These are phyloP conservation scores for Scedosporium apiospermum DNA, from an alignment of 2,329 filamentous ascomycete species.

Conservation along the genomic window DNA sequence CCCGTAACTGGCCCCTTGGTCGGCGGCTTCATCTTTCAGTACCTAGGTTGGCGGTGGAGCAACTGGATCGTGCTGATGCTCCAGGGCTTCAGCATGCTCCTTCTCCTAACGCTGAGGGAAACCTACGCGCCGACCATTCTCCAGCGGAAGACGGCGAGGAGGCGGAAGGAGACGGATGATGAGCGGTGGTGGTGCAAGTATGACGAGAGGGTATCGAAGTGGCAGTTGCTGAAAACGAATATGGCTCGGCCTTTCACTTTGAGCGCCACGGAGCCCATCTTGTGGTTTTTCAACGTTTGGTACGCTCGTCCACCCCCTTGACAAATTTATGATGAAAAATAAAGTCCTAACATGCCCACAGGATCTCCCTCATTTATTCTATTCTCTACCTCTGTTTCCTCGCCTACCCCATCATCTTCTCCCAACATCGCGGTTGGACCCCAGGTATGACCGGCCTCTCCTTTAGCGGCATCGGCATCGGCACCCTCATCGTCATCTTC, in stretches of 20 bases:
- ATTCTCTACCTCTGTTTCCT: slow-evolving; percentile 88
- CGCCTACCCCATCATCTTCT: slow-evolving; percentile 80
- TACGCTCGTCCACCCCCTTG: slow-evolving; percentile 24
- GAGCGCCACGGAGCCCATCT: slow-evolving; percentile 71
- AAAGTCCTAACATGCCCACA: slow-evolving; percentile 17
- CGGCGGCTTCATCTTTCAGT: slow-evolving; percentile 63
- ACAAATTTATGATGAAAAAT: neutral
- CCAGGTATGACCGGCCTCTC: slow-evolving; percentile 65
- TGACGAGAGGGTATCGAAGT: slow-evolving; percentile 59
- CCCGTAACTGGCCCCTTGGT: slow-evolving; percentile 37
- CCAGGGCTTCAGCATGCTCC: slow-evolving; percentile 48
- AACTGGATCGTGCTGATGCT: slow-evolving; percentile 75
- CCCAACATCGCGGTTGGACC: slow-evolving; percentile 64
- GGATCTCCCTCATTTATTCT: slow-evolving; percentile 75
- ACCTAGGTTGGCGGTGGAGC: slow-evolving; percentile 80
- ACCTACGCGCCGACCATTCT: slow-evolving; percentile 68
- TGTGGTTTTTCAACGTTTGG: slow-evolving; percentile 61
- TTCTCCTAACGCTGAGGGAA: slow-evolving; percentile 56
- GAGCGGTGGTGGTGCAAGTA: slow-evolving; percentile 71
- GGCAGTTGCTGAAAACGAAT: slow-evolving; percentile 61
- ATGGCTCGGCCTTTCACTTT: slow-evolving; percentile 70
- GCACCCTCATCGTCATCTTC: slow-evolving; percentile 51
- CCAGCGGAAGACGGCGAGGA: slow-evolving; percentile 51
- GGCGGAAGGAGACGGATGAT: slow-evolving; percentile 61
- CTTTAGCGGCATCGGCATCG: slow-evolving; percentile 62